phyloP scores from a whole-genome alignment of 2,329 filamentous ascomycete genomes.

The Cytospora chrysosperma region DNA sequence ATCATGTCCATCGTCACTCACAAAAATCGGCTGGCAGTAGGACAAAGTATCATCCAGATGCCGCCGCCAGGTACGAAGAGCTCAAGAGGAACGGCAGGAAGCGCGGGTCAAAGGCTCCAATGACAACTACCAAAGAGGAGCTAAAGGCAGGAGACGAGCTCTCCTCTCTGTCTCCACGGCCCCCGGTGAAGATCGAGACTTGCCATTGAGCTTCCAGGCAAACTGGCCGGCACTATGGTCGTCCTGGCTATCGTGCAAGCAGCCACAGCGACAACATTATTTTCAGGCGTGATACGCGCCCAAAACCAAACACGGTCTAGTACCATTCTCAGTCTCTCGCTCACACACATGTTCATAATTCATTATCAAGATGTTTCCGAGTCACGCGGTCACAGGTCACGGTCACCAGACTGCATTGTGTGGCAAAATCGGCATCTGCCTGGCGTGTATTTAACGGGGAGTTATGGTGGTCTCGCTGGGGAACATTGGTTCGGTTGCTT shows the following conservation, averaged over 20 bases:
- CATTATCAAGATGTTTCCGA: not conserved
- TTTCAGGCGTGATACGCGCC: not conserved
- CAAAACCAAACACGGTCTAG: not conserved
- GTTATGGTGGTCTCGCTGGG: not conserved
- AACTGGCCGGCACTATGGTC: not conserved
- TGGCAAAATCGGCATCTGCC: not conserved
- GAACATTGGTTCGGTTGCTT: not conserved
- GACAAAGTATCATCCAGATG: slow-evolving; percentile 13
- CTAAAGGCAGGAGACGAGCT: not conserved
- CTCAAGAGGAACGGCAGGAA: slow-evolving; percentile 23
- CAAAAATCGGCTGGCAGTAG: slow-evolving; percentile 20
- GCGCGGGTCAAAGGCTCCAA: not conserved
- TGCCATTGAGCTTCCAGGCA: not conserved
- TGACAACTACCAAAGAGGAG: not conserved
- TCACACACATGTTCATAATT: slow-evolving; percentile 3
- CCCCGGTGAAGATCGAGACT: not conserved
- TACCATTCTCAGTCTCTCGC: not conserved
- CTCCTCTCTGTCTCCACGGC: not conserved
- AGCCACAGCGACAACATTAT: not conserved
- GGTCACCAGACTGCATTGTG: not conserved
- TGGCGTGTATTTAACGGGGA: slow-evolving; percentile 2
- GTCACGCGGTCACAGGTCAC: not conserved
- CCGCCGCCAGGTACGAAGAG: slow-evolving; percentile 21
- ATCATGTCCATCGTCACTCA: slow-evolving; percentile 22
- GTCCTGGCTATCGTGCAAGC: not conserved